Percentiles rank a stretch among this genome's conserved stretches.
Evolutionary conservation across 371 early-diverging fungal genomes (phyloP).

Genomic region (Syncephalastrum racemosum): DNA sequence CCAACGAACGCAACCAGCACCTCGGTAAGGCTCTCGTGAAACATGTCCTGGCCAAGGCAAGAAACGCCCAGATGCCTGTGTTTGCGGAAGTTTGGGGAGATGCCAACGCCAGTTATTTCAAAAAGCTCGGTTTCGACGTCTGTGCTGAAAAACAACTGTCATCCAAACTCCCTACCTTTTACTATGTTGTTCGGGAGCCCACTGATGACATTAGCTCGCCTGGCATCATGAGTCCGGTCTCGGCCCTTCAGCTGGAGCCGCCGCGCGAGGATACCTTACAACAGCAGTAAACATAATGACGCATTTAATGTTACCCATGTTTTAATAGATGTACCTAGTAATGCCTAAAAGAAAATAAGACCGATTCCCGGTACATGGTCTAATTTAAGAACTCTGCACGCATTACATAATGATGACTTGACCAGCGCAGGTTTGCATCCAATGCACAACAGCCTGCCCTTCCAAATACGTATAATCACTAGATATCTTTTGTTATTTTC

Average conservation of each 20-base stretch:
- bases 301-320: no score
- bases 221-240: conserved; percentile 6
- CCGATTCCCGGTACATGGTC: no score
- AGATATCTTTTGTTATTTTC: no score
- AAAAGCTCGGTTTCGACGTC: conserved; percentile 19
- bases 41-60: conserved; percentile 24
- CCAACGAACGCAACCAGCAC: conserved; percentile 18
- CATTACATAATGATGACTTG: no score
- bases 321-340: no score
- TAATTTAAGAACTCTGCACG: no score
- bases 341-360: no score
- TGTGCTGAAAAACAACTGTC: conserved; percentile 12
- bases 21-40: conserved; percentile 18
- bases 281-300: no score
- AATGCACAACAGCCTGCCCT: no score
- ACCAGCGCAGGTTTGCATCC: no score
- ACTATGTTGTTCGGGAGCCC: conserved; percentile 28
- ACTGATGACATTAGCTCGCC: not conserved
- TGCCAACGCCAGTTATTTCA: conserved; percentile 14
- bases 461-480: no score
- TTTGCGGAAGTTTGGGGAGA: conserved; percentile 30
- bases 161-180: conserved; percentile 13
- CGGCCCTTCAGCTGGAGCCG: conserved; percentile 21
- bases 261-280: conserved; percentile 19
- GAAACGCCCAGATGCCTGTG: conserved; percentile 26